Conservation (phyloP, 2,329 filamentous ascomycete genomes). For the Stagonosporopsis chrysanthemi region DNA sequence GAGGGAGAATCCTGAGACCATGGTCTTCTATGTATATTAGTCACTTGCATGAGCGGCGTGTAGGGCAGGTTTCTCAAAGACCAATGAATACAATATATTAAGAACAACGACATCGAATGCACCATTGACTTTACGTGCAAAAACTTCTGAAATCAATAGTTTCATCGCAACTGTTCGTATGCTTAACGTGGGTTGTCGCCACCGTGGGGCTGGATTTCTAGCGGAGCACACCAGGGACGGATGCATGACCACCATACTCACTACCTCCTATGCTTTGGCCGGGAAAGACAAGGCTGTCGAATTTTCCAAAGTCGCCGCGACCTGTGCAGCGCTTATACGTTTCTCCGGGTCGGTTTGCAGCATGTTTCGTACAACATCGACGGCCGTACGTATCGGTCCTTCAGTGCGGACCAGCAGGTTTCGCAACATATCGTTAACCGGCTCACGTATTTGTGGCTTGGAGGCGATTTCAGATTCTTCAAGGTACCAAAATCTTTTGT, state of each 20-base stretch:
- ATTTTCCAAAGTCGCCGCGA: too few species aligned
- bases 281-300: too few species aligned
- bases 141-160: too few species aligned
- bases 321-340: too few species aligned
- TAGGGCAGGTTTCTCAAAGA: not conserved
- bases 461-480: not conserved
- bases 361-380: not conserved
- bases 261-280: too few species aligned
- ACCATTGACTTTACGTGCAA: too few species aligned
- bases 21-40: conserved; percentile 14
- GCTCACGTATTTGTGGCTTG: not conserved
- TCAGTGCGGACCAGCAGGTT: not conserved
- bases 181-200: too few species aligned
- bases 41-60: not conserved
- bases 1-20: conserved; percentile 7
- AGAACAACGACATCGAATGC: too few species aligned
- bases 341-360: not conserved
- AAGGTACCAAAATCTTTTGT: not conserved
- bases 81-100: not conserved
- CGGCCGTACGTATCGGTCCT: not conserved
- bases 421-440: not conserved
- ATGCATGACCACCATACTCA: too few species aligned
- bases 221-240: too few species aligned
- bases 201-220: too few species aligned
- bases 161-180: too few species aligned